phyloP scores from a whole-genome alignment of 192 early-diverging fungal species.

The Gamsiella multidivaricata region DNA sequence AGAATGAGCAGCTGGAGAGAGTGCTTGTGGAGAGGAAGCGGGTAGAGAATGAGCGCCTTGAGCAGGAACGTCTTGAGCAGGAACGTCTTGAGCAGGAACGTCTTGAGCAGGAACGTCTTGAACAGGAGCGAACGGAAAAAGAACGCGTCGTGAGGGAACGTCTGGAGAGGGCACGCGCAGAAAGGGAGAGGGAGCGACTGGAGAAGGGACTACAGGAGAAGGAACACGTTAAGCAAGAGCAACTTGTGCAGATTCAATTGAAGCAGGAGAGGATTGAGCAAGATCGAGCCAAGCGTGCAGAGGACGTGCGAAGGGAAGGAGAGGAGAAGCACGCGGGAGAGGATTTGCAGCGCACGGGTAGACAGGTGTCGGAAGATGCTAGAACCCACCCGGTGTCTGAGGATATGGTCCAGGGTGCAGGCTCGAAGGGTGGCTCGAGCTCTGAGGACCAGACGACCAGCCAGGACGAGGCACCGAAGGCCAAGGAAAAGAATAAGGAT shows the following conservation, averaged over 20 bases:
- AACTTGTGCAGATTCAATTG: neutral
- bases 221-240: conserved; percentile 1
- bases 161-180: neutral
- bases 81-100: neutral
- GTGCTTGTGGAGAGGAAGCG: conserved; percentile 1
- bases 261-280: conserved; percentile 1
- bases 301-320: neutral
- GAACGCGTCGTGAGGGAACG: conserved; percentile 10
- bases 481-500: conserved; percentile 31
- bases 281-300: neutral
- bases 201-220: neutral
- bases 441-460: conserved; percentile 31
- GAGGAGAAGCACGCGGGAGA: neutral
- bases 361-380: too few species aligned
- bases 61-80: conserved; percentile 2
- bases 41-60: neutral
- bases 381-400: too few species aligned
- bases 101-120: conserved; percentile 8
- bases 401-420: neutral
- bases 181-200: neutral
- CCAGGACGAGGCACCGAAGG: conserved; percentile 21
- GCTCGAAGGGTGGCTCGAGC: conserved; percentile 5
- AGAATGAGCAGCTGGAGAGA: neutral
- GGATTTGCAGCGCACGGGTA: too few species aligned
- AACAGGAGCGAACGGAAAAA: conserved; percentile 2